Percentiles rank a stretch among this genome's conserved stretches.
Conservation (phyloP, 371 early-diverging fungal genomes). For the Mortierella sp. region DNA sequence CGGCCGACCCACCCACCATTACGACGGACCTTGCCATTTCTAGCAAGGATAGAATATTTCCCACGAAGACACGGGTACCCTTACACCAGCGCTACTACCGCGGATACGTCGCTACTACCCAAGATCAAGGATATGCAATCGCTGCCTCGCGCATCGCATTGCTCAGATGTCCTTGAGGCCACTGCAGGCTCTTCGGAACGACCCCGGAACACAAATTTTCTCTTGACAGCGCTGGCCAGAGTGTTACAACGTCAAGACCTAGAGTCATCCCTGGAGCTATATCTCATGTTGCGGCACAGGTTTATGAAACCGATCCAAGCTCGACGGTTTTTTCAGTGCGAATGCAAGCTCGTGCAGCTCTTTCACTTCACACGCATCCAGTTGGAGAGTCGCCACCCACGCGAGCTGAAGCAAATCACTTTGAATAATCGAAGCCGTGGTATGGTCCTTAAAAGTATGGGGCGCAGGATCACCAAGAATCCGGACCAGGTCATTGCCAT, state of each 20-base stretch:
- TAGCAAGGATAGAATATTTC: background rate
- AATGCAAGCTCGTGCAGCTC: constrained; percentile 23
- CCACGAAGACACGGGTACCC: constrained; percentile 3
- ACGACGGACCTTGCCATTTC: background rate
- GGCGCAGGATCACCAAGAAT: background rate
- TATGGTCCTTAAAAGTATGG: constrained; percentile 13
- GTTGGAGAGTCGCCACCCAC: background rate
- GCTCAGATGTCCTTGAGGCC: too few relatives aligned
- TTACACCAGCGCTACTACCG: constrained; percentile 18
- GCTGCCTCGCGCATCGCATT: too few relatives aligned
- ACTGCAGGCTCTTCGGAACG: background rate
- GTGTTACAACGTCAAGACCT: constrained; percentile 1
- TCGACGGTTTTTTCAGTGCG: constrained; percentile 10
- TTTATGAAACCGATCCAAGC: constrained; percentile 2
- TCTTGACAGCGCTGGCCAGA: too few relatives aligned
- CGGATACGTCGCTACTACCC: background rate
- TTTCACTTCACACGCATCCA: constrained; percentile 20
- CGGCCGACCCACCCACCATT: background rate
- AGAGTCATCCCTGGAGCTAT: background rate
- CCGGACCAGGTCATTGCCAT: constrained; percentile 1
- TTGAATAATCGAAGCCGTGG: constrained; percentile 3
- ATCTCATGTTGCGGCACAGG: constrained; percentile 9
- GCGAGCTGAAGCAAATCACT: background rate
- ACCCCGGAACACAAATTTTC: background rate
- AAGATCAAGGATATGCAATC: background rate